phyloP scores from a whole-genome alignment of 1,139 yeast genomes.

The Sugiyamaella japonica region DNA sequence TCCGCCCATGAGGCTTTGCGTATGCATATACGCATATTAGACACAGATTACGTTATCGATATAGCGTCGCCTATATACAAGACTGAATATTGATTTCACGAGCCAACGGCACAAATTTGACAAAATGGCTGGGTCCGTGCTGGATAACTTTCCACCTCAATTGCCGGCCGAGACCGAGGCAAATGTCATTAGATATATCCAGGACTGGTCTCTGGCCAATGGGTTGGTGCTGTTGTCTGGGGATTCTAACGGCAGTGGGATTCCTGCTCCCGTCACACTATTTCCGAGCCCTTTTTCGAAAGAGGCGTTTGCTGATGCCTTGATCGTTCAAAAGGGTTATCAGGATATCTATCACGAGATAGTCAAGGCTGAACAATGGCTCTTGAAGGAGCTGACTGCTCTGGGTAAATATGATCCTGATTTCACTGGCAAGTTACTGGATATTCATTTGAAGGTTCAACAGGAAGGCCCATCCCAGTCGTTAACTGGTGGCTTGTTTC shows the following conservation, averaged over 20 bases:
- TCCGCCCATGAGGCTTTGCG: not conserved
- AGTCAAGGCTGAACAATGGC: slow-evolving; percentile 61
- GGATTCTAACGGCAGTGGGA: slow-evolving; percentile 45
- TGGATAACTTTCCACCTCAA: slow-evolving; percentile 24
- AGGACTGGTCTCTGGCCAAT: slow-evolving; percentile 76
- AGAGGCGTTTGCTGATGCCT: slow-evolving; percentile 63
- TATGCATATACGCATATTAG: not conserved
- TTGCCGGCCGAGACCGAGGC: slow-evolving; percentile 23
- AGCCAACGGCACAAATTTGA: not conserved
- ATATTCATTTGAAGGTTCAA: slow-evolving; percentile 37
- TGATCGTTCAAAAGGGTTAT: slow-evolving; percentile 64
- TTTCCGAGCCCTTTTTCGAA: slow-evolving; percentile 88
- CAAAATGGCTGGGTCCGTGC: not conserved
- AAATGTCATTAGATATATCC: slow-evolving; percentile 38
- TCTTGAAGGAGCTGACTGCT: slow-evolving; percentile 54
- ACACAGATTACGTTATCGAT: not conserved
- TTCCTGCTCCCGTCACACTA: slow-evolving; percentile 81
- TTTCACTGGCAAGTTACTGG: slow-evolving; percentile 76
- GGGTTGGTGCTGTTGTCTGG: slow-evolving; percentile 81
- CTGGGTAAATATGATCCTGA: slow-evolving; percentile 57
- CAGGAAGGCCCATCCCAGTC: slow-evolving; percentile 57
- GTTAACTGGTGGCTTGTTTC: slow-evolving; percentile 76
- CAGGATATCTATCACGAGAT: slow-evolving; percentile 59
- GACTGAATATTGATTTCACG: not conserved
- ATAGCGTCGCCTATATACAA: not conserved